Evolutionary conservation across 2,329 filamentous ascomycete genomes (phyloP).

Genomic region (Aspergillus awamori): DNA sequence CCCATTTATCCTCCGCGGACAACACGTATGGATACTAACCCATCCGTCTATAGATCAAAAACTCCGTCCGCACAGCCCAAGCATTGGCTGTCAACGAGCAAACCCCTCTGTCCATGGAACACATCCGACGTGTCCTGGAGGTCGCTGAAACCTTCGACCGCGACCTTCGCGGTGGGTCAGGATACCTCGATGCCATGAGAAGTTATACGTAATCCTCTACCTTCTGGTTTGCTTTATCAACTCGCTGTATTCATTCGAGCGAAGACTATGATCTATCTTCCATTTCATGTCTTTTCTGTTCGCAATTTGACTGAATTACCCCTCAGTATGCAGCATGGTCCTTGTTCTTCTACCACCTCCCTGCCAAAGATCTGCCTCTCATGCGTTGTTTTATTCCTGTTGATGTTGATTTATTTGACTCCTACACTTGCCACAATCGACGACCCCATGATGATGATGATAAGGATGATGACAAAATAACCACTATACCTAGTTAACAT

Average conservation of each 20-base stretch:
- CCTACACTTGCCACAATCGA: no score
- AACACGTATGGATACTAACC: constrained; percentile 2
- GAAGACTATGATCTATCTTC: not conserved
- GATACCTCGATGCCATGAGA: constrained; percentile 82
- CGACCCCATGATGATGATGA: not conserved
- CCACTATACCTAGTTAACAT: no score
- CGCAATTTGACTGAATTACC: no score
- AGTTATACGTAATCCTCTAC: constrained; percentile 59
- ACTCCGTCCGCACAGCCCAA: constrained; percentile 80
- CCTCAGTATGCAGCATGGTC: no score
- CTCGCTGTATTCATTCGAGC: not conserved
- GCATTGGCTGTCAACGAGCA: constrained; percentile 77
- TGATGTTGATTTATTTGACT: no score
- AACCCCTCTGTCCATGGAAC: constrained; percentile 71
- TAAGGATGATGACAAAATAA: not conserved
- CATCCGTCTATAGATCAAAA: constrained; percentile 71
- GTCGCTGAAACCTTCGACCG: constrained; percentile 81
- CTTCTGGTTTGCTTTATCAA: constrained; percentile 1
- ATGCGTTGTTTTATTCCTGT: no score
- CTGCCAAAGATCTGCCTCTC: no score
- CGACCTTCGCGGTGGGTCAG: constrained; percentile 78
- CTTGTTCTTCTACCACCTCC: no score
- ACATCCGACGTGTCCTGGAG: constrained; percentile 80
- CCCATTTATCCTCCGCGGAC: not conserved
- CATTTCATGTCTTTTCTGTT: no score